Percentiles rank a stretch among this genome's conserved stretches.
phyloP scores from a whole-genome alignment of 225 moss, liverwort and hornwort genomes.

The Bryoerythrophyllum caledonicum region DNA sequence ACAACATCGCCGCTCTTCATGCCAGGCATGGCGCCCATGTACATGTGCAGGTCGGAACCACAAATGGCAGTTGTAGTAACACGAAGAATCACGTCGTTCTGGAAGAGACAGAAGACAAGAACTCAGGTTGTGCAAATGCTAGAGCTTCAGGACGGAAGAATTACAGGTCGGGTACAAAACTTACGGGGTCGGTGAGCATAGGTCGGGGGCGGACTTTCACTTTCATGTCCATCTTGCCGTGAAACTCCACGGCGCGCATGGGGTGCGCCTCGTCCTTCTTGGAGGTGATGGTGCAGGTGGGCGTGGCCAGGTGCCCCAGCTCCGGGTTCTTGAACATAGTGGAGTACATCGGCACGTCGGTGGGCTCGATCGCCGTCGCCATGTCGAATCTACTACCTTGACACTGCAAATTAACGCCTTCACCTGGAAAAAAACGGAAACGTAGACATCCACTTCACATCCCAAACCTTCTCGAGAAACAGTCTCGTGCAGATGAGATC shows the following conservation, averaged over 20 bases:
- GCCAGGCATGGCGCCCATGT: slow-evolving; percentile 72
- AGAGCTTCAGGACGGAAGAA: too few species aligned
- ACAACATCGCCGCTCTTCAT: slow-evolving; percentile 78
- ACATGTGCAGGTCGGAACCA: slow-evolving; percentile 86
- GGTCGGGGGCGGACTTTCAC: slow-evolving; percentile 66
- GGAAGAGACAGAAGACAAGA: not conserved
- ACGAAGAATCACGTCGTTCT: slow-evolving; percentile 63
- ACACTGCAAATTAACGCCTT: not conserved
- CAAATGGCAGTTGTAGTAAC: slow-evolving; percentile 75
- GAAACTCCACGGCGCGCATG: slow-evolving; percentile 92
- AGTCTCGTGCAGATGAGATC: too few species aligned
- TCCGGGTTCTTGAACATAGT: slow-evolving; percentile 47
- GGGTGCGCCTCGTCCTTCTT: slow-evolving; percentile 59
- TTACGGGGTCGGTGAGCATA: slow-evolving; percentile 66
- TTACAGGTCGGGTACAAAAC: not conserved
- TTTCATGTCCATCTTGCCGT: slow-evolving; percentile 68
- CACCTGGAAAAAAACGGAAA: not conserved
- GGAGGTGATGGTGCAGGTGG: slow-evolving; percentile 50
- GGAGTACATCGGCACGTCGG: slow-evolving; percentile 29
- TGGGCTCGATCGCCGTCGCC: slow-evolving; percentile 37
- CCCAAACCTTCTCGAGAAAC: not conserved
- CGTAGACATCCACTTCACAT: not conserved
- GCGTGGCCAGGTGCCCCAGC: slow-evolving; percentile 19
- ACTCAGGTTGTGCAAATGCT: not conserved
- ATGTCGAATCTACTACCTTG: not conserved